phyloP scores from a whole-genome alignment of 202 grass and related monocot genomes.

The Schoenoplectus tabernaemontani region DNA sequence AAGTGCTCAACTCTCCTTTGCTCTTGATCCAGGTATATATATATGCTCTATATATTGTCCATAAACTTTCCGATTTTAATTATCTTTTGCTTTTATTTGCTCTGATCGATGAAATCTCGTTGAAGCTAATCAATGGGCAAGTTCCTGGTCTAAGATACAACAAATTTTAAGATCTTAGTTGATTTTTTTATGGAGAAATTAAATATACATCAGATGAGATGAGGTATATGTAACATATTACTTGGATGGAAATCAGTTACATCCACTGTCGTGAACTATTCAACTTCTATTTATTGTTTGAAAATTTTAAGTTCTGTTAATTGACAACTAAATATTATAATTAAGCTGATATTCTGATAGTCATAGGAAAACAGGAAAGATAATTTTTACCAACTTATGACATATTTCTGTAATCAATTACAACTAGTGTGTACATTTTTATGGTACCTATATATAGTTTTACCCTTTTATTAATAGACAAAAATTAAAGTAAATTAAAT shows the following conservation, averaged over 20 bases:
- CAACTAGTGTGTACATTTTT: neutral
- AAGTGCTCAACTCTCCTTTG: slow-evolving; percentile 41
- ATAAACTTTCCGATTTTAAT: neutral
- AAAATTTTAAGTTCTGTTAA: too few species aligned
- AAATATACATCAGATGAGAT: neutral
- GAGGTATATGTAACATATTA: neutral
- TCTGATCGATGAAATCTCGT: neutral
- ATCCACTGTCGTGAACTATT: too few species aligned
- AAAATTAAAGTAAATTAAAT: too few species aligned
- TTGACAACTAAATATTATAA: too few species aligned
- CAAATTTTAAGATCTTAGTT: neutral
- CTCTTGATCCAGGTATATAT: slow-evolving; percentile 79
- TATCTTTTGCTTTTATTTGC: too few species aligned
- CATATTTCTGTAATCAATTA: neutral
- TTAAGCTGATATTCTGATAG: too few species aligned
- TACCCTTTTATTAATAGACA: too few species aligned
- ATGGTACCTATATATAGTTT: too few species aligned
- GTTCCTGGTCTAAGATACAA: neutral
- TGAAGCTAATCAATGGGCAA: neutral
- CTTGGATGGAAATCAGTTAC: neutral
- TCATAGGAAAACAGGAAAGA: neutral
- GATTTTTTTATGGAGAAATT: neutral
- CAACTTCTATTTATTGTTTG: too few species aligned
- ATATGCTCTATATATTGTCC: neutral
- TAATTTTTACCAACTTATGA: too few species aligned